Percentiles rank a stretch among this genome's conserved stretches.
Conservation (phyloP, 768 basidiomycete genomes). For the Amyloporia xantha region DNA sequence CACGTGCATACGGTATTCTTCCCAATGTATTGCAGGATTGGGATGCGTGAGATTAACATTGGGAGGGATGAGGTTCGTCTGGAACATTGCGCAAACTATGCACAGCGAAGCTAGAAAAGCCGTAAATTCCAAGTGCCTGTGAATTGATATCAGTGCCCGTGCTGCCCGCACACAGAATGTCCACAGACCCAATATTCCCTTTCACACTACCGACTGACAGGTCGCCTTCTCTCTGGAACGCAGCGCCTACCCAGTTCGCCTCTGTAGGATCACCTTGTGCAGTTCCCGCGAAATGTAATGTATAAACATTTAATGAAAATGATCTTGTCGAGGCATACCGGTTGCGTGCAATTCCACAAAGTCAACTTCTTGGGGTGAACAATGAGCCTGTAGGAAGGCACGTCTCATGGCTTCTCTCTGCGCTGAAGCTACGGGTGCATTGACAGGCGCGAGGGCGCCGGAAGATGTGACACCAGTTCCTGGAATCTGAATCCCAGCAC, state of each 20-base stretch:
- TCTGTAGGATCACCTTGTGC: slow-evolving; percentile 44
- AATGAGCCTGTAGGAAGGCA: slow-evolving; percentile 29
- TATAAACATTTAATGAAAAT: neutral
- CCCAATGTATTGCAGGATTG: slow-evolving; percentile 37
- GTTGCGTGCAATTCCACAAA: slow-evolving; percentile 48
- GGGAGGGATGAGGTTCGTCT: slow-evolving; percentile 31
- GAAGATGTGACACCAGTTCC: slow-evolving; percentile 33
- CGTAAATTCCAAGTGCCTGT: slow-evolving; percentile 35
- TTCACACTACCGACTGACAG: slow-evolving; percentile 38
- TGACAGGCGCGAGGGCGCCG: slow-evolving; percentile 30
- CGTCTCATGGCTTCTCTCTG: slow-evolving; percentile 32
- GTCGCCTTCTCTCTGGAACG: slow-evolving; percentile 27
- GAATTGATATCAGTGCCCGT: neutral
- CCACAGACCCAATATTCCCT: slow-evolving; percentile 37
- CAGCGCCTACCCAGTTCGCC: slow-evolving; percentile 41
- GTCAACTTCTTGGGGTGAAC: slow-evolving; percentile 35
- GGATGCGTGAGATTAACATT: slow-evolving; percentile 30
- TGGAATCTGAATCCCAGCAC: slow-evolving; percentile 24
- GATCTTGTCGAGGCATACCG: slow-evolving; percentile 20
- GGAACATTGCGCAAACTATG: slow-evolving; percentile 36
- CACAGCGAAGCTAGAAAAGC: slow-evolving; percentile 39
- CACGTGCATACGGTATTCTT: slow-evolving; percentile 30
- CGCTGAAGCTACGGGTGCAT: slow-evolving; percentile 32
- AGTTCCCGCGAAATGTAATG: slow-evolving; percentile 24
- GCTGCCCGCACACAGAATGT: neutral